Percentiles rank a stretch among this genome's conserved stretches.
Evolutionary conservation across 1,284 basidiomycete species (phyloP).

Genomic region (Phenoliferia sp.): DNA sequence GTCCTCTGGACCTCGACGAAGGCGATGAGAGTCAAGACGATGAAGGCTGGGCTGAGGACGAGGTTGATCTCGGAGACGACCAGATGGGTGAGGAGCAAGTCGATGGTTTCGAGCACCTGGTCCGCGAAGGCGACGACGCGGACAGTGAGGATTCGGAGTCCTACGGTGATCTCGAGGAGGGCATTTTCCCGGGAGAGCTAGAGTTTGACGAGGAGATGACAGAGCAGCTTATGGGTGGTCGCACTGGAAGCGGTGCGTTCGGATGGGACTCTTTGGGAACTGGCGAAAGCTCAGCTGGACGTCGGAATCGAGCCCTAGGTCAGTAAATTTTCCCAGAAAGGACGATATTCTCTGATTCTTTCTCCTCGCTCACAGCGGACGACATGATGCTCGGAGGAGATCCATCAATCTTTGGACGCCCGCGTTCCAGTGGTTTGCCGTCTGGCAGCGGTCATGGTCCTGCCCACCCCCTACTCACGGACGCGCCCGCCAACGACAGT

Average conservation of each 20-base stretch:
- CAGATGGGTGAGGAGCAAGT: slow-evolving; percentile 11
- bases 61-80: slow-evolving; percentile 33
- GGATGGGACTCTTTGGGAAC: slow-evolving; percentile 28
- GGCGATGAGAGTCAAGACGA: slow-evolving; percentile 14
- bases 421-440: slow-evolving; percentile 4
- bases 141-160: slow-evolving; percentile 24
- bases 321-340: background rate
- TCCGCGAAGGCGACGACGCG: slow-evolving; percentile 38
- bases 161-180: slow-evolving; percentile 39
- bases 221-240: slow-evolving; percentile 15
- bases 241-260: slow-evolving; percentile 14
- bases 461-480: slow-evolving; percentile 73
- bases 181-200: slow-evolving; percentile 27
- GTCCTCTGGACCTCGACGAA: slow-evolving; percentile 4
- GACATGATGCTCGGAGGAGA: slow-evolving; percentile 26
- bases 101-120: slow-evolving; percentile 32
- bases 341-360: background rate
- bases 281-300: slow-evolving; percentile 16
- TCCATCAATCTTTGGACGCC: slow-evolving; percentile 22
- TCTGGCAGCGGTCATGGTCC: slow-evolving; percentile 5
- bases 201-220: slow-evolving; percentile 33
- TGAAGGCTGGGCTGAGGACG: slow-evolving; percentile 51
- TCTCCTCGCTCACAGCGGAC: slow-evolving; percentile 3
- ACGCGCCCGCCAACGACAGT: slow-evolving; percentile 41
- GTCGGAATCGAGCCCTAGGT: slow-evolving; percentile 17